Evolutionary conservation across 352 stramenopile species (phyloP).

Genomic region (Peronosclerospora sorghi): DNA sequence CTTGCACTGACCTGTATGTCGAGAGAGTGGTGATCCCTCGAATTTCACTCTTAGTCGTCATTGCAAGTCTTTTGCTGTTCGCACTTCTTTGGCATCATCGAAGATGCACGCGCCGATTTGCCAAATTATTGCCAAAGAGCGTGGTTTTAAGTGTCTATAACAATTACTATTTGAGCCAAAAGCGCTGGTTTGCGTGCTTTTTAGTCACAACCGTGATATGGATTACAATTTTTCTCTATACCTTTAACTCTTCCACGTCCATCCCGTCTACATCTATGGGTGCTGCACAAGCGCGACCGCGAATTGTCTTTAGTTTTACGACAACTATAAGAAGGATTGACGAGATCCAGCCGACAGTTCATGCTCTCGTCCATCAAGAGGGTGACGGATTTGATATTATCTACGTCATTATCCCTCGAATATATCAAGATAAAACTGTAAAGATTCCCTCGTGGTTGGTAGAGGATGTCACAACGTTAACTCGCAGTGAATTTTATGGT

Average conservation of each 20-base stretch:
- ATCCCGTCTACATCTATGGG: constrained; percentile 10
- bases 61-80: constrained; percentile 10
- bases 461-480: constrained; percentile 4
- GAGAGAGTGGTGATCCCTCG: constrained; percentile 32
- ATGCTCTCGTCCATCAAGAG: constrained; percentile 29
- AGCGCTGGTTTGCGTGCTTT: constrained; percentile 20
- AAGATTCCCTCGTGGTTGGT: constrained; percentile 34
- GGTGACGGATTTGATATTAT: constrained; percentile 30
- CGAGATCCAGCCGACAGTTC: constrained; percentile 26
- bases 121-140: constrained; percentile 9
- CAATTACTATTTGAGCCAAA: constrained; percentile 1
- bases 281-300: constrained; percentile 15
- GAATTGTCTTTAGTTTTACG: constrained; percentile 51
- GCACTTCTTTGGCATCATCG: constrained; percentile 2
- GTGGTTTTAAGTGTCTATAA: constrained; percentile 8
- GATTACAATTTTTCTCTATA: constrained; percentile 27
- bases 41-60: constrained; percentile 22
- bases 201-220: constrained; percentile 21
- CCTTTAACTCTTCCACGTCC: constrained; percentile 23
- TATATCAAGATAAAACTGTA: constrained; percentile 26
- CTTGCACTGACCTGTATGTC: constrained; percentile 32
- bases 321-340: constrained; percentile 27
- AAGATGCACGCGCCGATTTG: constrained; percentile 7
- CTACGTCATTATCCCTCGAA: constrained; percentile 36
- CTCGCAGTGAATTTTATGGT: constrained; percentile 17